Percentiles rank a stretch among this genome's conserved stretches.
These are phyloP conservation scores for Globisporangium solare DNA, from an alignment of 352 stramenopile genomes.

Conservation along the genomic window DNA sequence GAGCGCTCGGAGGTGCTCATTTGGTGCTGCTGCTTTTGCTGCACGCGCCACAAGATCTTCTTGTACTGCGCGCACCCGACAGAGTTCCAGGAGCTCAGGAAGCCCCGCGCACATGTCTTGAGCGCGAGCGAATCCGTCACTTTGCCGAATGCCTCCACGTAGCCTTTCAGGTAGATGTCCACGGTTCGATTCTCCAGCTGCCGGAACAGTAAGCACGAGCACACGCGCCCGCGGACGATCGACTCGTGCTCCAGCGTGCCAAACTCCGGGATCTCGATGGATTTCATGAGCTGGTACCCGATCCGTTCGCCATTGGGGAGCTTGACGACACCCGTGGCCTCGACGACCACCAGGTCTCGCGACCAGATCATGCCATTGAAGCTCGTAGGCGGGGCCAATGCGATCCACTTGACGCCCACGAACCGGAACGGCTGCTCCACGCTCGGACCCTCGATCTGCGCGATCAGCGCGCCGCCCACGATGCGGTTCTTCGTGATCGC, in stretches of 20 bases:
- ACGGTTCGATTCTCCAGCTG: conserved; percentile 25
- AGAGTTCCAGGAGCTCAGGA: conserved; percentile 25
- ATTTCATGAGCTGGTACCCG: conserved; percentile 42
- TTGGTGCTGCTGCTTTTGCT: conserved; percentile 2
- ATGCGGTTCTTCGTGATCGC: conserved; percentile 44
- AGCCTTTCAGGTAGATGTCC: conserved; percentile 43
- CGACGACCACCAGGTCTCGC: conserved; percentile 31
- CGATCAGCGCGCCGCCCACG: conserved; percentile 13
- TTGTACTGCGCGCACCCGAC: conserved; percentile 29
- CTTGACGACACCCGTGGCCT: conserved; percentile 31
- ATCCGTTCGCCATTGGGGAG: conserved; percentile 21
- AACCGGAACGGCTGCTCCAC: conserved; percentile 20
- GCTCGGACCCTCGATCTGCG: conserved; percentile 6
- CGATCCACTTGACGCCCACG: conserved; percentile 23
- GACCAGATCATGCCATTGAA: conserved; percentile 13
- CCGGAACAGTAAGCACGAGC: conserved; percentile 33
- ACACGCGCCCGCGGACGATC: conserved; percentile 46
- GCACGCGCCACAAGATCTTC: conserved; percentile 16
- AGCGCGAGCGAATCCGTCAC: conserved; percentile 26
- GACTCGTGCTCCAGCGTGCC: conserved; percentile 23
- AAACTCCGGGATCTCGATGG: conserved; percentile 29
- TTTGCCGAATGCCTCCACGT: conserved; percentile 32
- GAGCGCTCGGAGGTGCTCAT: too few species aligned
- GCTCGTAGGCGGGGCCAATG: conserved; percentile 7
- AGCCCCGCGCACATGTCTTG: conserved; percentile 15